Percentiles rank a stretch among this genome's conserved stretches.
Evolutionary conservation across 2,329 filamentous ascomycete genomes (phyloP).

Genomic region (Dothideomycetes sp.): DNA sequence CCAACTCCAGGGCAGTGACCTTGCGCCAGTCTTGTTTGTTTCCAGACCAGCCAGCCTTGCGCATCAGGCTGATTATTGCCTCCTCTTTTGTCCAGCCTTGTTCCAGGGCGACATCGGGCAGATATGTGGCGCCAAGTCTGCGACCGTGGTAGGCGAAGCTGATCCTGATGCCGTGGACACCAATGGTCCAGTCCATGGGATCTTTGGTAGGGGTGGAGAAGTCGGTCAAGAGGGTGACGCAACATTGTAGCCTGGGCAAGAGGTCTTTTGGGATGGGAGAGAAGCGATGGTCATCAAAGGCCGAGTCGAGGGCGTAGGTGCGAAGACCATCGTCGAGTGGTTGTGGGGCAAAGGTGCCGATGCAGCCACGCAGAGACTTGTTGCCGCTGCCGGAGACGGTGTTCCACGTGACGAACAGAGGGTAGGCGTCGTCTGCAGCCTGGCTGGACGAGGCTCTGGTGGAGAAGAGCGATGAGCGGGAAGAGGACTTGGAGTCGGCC

Average conservation of each 20-base stretch:
- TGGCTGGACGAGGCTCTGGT: conserved; percentile 27
- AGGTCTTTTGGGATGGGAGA: conserved; percentile 53
- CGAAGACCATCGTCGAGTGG: conserved; percentile 62
- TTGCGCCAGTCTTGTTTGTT: conserved; percentile 57
- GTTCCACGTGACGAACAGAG: conserved; percentile 95
- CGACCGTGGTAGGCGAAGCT: conserved; percentile 65
- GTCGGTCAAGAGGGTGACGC: conserved; percentile 57
- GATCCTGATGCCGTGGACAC: conserved; percentile 77
- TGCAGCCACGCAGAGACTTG: conserved; percentile 77
- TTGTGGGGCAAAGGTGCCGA: conserved; percentile 81
- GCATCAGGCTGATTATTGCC: conserved; percentile 77
- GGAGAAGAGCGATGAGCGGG: conserved; percentile 33
- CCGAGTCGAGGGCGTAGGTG: conserved; percentile 74
- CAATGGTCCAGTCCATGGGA: conserved; percentile 75
- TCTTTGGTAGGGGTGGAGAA: conserved; percentile 50
- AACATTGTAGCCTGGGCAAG: conserved; percentile 60
- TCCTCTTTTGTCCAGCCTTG: conserved; percentile 95
- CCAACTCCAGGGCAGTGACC: conserved; percentile 60
- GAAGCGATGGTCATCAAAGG: conserved; percentile 54
- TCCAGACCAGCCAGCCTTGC: conserved; percentile 87
- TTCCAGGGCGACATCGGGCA: conserved; percentile 83
- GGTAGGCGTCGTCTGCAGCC: conserved; percentile 22
- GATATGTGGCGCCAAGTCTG: conserved; percentile 75
- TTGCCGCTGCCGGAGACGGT: conserved; percentile 50
- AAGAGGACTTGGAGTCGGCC: conserved; percentile 32